Evolutionary conservation across 331 rosid genomes (phyloP).

Genomic region (Stylosanthes scabra): DNA sequence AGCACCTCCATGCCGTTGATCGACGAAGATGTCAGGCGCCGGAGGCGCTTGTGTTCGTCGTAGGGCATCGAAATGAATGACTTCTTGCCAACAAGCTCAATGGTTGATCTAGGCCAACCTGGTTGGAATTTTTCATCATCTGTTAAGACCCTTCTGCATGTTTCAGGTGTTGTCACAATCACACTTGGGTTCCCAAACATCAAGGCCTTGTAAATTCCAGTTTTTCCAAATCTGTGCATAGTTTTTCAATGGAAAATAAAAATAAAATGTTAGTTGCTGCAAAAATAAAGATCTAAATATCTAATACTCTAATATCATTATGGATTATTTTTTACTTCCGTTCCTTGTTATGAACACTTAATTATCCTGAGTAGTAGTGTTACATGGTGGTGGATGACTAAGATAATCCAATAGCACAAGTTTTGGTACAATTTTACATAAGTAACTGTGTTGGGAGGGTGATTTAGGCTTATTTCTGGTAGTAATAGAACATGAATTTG

Average conservation of each 20-base stretch:
- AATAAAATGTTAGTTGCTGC: not conserved
- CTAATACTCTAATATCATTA: too few species aligned
- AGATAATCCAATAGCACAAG: too few species aligned
- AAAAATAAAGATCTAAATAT: too few species aligned
- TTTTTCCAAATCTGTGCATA: slow-evolving; percentile 64
- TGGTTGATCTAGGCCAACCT: slow-evolving; percentile 85
- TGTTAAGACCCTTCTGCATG: slow-evolving; percentile 69
- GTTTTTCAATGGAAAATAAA: not conserved
- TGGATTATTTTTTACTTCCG: too few species aligned
- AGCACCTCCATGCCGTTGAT: slow-evolving; percentile 83
- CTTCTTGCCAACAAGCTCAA: slow-evolving; percentile 78
- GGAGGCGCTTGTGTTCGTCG: slow-evolving; percentile 86
- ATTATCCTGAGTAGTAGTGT: too few species aligned
- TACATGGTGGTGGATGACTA: too few species aligned
- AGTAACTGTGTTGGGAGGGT: too few species aligned
- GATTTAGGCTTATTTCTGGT: too few species aligned
- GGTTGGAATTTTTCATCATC: slow-evolving; percentile 74
- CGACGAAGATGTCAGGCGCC: slow-evolving; percentile 78
- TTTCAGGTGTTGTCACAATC: slow-evolving; percentile 75
- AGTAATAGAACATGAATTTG: too few species aligned
- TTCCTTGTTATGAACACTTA: too few species aligned
- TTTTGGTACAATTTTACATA: too few species aligned
- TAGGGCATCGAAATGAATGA: slow-evolving; percentile 67
- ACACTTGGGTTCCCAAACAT: slow-evolving; percentile 90
- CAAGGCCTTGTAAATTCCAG: slow-evolving; percentile 77